Evolutionary conservation across 768 basidiomycete genomes (phyloP).

Genomic region (Podaxis sp.): DNA sequence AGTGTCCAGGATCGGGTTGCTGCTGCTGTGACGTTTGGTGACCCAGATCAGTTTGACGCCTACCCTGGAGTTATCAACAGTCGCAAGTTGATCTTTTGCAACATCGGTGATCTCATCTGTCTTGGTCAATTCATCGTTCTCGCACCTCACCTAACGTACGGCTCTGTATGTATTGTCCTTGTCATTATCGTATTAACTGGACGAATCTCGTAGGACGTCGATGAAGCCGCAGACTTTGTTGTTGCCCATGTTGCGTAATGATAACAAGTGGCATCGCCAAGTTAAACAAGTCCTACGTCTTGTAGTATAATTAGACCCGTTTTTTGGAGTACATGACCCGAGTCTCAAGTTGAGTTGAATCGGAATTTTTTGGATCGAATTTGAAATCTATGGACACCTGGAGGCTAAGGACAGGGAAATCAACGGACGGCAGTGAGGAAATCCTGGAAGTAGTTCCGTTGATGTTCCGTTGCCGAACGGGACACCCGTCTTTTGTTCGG

Average conservation of each 20-base stretch:
- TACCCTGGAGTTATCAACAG: constrained; percentile 23
- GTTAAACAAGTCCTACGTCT: too few relatives aligned
- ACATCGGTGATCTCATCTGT: constrained; percentile 28
- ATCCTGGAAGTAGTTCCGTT: not conserved
- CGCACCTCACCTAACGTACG: constrained; percentile 21
- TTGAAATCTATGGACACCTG: not conserved
- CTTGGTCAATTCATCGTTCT: constrained; percentile 19
- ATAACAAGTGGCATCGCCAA: too few relatives aligned
- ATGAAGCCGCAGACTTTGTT: constrained; percentile 11
- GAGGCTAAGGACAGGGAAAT: constrained; percentile 2
- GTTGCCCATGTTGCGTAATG: not conserved
- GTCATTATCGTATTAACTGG: not conserved
- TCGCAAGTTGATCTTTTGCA: constrained; percentile 24
- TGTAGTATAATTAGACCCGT: too few relatives aligned
- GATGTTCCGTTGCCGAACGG: constrained; percentile 2
- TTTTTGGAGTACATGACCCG: too few relatives aligned
- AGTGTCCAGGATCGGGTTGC: constrained; percentile 21
- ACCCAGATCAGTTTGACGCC: constrained; percentile 25
- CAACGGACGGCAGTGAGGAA: constrained; percentile 1
- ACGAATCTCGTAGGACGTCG: not conserved
- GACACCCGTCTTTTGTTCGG: not conserved
- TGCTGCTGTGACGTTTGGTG: constrained; percentile 31
- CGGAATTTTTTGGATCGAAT: not conserved
- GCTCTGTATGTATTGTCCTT: constrained; percentile 11
- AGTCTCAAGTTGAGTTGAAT: not conserved